Evolutionary conservation across 176 grass and related monocot genomes (phyloP).

Genomic region (Lolium multiflorum): DNA sequence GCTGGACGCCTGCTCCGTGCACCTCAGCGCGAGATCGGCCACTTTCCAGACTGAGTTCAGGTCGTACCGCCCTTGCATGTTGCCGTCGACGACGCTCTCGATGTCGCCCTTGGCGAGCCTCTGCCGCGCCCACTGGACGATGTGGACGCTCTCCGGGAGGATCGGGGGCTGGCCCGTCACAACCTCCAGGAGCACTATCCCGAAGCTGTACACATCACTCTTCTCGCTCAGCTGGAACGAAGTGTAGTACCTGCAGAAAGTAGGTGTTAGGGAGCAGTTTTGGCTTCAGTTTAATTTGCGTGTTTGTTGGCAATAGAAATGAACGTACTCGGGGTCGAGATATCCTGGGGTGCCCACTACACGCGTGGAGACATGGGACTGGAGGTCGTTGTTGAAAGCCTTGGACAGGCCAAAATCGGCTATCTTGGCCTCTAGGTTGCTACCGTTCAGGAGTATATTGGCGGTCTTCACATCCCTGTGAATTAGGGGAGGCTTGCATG

Average conservation of each 20-base stretch:
- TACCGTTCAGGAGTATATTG: slow-evolving; percentile 59
- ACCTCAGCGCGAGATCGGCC: slow-evolving; percentile 46
- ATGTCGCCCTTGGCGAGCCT: slow-evolving; percentile 62
- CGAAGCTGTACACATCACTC: slow-evolving; percentile 68
- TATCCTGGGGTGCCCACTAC: slow-evolving; percentile 63
- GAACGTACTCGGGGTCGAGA: slow-evolving; percentile 64
- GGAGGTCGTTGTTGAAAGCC: slow-evolving; percentile 48
- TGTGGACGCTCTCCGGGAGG: slow-evolving; percentile 34
- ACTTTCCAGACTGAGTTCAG: slow-evolving; percentile 72
- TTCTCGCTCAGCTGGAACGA: slow-evolving; percentile 57
- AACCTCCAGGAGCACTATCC: slow-evolving; percentile 60
- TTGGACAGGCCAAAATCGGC: slow-evolving; percentile 67
- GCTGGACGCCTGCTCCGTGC: slow-evolving; percentile 33
- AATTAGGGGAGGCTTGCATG: slow-evolving; percentile 47
- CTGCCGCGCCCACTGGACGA: slow-evolving; percentile 54
- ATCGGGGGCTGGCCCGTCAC: slow-evolving; percentile 45
- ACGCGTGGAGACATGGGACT: slow-evolving; percentile 46
- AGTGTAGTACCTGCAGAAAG: slow-evolving; percentile 49
- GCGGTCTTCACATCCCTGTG: slow-evolving; percentile 66
- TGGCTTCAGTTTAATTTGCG: neutral
- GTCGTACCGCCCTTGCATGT: slow-evolving; percentile 54
- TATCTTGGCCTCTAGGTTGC: slow-evolving; percentile 61
- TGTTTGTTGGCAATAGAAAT: neutral
- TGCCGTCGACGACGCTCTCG: slow-evolving; percentile 50
- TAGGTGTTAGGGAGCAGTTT: neutral